Conservation (phyloP, 371 early-diverging fungal species). For the Thermomucor indicae-seudaticae region DNA sequence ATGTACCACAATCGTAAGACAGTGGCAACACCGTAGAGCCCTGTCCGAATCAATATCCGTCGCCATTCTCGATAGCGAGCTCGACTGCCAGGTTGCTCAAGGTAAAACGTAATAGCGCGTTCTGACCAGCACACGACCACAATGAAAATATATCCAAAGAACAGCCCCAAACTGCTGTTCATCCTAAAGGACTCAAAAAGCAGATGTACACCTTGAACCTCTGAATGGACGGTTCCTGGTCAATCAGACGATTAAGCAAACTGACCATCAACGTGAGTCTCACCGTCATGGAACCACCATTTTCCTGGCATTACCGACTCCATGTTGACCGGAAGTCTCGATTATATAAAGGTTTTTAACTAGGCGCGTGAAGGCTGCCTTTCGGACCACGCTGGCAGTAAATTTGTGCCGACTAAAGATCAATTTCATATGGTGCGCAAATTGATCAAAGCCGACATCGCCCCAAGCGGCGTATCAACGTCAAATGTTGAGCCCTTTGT, state of each 20-base stretch:
- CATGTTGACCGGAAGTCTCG: too few species aligned
- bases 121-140: conserved; percentile 25
- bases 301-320: conserved; percentile 7
- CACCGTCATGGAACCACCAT: conserved; percentile 33
- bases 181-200: conserved; percentile 25
- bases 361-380: too few species aligned
- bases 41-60: conserved; percentile 9
- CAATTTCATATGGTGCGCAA: too few species aligned
- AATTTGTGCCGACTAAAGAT: too few species aligned
- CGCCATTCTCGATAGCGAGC: not conserved
- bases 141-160: conserved; percentile 22
- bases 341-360: too few species aligned
- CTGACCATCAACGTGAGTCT: not conserved
- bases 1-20: conserved; percentile 29
- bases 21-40: conserved; percentile 23
- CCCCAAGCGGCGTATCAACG: too few species aligned
- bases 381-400: too few species aligned
- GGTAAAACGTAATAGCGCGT: conserved; percentile 16
- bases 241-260: not conserved
- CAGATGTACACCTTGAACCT: conserved; percentile 21
- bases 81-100: conserved; percentile 6
- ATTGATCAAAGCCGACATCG: too few species aligned
- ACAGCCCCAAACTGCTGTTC: conserved; percentile 8
- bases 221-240: conserved; percentile 4
- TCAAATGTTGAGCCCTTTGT: too few species aligned